Percentiles rank a stretch among this genome's conserved stretches.
These are phyloP conservation scores for Hysterium pulicare DNA, from an alignment of 2,329 filamentous ascomycete species.

Conservation along the genomic window DNA sequence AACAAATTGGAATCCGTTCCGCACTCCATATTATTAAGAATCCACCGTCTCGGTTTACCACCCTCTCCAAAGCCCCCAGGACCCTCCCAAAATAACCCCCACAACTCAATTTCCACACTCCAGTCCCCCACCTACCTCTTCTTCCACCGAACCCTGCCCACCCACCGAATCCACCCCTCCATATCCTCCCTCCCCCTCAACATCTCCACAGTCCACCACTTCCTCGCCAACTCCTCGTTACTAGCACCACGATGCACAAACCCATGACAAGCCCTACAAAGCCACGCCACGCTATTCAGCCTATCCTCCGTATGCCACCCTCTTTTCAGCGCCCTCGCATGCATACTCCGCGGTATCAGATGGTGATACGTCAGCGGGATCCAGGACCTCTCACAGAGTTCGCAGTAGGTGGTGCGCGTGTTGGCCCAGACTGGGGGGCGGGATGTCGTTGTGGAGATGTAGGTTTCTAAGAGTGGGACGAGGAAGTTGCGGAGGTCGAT, in stretches of 20 bases:
- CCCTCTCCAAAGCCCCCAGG: no score
- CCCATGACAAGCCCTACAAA: constrained; percentile 79
- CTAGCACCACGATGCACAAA: constrained; percentile 73
- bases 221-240: constrained; percentile 73
- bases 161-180: constrained; percentile 68
- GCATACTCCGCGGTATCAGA: constrained; percentile 74
- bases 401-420: constrained; percentile 59
- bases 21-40: no score
- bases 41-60: no score
- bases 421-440: constrained; percentile 62
- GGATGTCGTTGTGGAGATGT: constrained; percentile 56
- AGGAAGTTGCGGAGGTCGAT: constrained; percentile 54
- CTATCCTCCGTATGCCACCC: constrained; percentile 75
- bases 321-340: constrained; percentile 71
- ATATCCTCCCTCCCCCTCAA: constrained; percentile 70
- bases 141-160: constrained; percentile 72
- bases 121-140: constrained; percentile 40
- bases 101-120: no score
- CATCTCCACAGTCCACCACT: constrained; percentile 70
- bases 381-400: constrained; percentile 73
- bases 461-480: constrained; percentile 60
- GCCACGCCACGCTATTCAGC: constrained; percentile 78
- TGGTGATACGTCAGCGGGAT: constrained; percentile 80
- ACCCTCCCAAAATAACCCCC: no score
- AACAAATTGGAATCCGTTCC: no score